Conservation (phyloP, 352 stramenopile genomes). For the Phytophthora chlamydospora region DNA sequence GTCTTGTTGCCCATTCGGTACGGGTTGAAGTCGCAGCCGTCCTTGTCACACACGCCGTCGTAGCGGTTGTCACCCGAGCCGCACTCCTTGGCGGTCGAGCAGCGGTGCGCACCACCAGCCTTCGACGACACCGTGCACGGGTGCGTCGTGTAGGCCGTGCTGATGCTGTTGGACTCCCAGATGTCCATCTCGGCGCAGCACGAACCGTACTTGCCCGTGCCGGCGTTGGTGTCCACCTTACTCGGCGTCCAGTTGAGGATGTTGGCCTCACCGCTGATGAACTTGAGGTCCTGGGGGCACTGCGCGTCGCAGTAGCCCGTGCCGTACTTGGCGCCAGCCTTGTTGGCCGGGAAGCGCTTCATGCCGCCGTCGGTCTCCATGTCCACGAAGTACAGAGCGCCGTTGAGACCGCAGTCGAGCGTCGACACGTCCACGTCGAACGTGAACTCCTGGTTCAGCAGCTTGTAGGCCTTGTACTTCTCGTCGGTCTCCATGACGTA, state of each 20-base stretch:
- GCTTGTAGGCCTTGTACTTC: constrained; percentile 53
- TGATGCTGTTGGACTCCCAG: constrained; percentile 60
- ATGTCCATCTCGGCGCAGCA: constrained; percentile 72
- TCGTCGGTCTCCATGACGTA: constrained; percentile 47
- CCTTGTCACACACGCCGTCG: constrained; percentile 1
- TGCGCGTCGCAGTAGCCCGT: constrained; percentile 58
- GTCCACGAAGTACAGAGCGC: constrained; percentile 68
- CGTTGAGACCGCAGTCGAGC: constrained; percentile 58
- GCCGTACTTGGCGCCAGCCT: constrained; percentile 26
- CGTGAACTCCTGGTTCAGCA: constrained; percentile 69
- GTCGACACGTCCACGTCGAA: constrained; percentile 68
- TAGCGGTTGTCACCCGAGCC: constrained; percentile 4
- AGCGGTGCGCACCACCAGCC: constrained; percentile 33
- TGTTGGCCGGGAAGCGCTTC: constrained; percentile 19
- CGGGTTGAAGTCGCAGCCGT: constrained; percentile 7
- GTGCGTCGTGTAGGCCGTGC: constrained; percentile 49
- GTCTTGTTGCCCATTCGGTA: constrained; percentile 10
- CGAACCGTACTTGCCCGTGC: constrained; percentile 44
- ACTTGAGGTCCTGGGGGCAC: constrained; percentile 63
- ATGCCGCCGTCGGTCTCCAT: constrained; percentile 61
- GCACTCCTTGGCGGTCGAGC: constrained; percentile 16
- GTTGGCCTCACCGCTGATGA: constrained; percentile 70
- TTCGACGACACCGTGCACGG: constrained; percentile 33
- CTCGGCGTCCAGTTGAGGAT: constrained; percentile 48
- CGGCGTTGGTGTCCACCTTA: constrained; percentile 42